Evolutionary conservation across 2,329 filamentous ascomycete genomes (phyloP), one percentile per base, ranked within the genome.

Genomic region (Pseudogymnoascus sp.): DNA sequence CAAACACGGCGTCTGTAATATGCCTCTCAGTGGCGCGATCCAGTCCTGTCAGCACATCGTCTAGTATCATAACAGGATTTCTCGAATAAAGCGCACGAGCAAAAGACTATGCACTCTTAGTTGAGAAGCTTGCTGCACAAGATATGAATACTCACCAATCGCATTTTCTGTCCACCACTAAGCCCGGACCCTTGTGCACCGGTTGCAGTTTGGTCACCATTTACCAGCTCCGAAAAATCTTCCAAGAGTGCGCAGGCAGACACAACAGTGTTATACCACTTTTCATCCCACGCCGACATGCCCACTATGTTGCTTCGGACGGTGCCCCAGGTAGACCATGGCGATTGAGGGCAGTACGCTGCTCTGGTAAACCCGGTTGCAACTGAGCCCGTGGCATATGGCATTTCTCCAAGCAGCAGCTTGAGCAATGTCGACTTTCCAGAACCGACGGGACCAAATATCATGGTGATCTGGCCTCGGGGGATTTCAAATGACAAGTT

Each of bases 371-470:
- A 62, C 90, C 81, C 3, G 86, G 82, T 53, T 18, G 46, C 25
- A 34, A 53, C 46, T 31, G 46, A 53, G n/a, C 63, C 63, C 10
- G n/a, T 31, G 4, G 37, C 36, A 18, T 28, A 42, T 18, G 40
- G 25, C 11, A 64, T 37, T 64, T 81, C 79, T 23, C 78, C 77
- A 0, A 81, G 73, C 14, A 81, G 68, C 16, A 74, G 73, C 63
- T 78, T 78, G 4, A 80, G 72, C 4, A 84, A 68, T 3, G 80
- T 81, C 18, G 81, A 82, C 64, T 83, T 84, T 3, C 81, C 81
- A 64, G 78, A 81, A 4, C 79, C 81, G 23, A 81, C 78, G 14
- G 81, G 80, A 14, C 80, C 53, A 64, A 61, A 63, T 44, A 56
- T 66, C 71, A 53, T 31, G 14, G 46, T 53, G 25, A 31, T 16